A percentile compares a stretch with the other conserved stretches of the same genome.
Conservation (phyloP, 2,329 filamentous ascomycete genomes). For the Penicillium sp. region DNA sequence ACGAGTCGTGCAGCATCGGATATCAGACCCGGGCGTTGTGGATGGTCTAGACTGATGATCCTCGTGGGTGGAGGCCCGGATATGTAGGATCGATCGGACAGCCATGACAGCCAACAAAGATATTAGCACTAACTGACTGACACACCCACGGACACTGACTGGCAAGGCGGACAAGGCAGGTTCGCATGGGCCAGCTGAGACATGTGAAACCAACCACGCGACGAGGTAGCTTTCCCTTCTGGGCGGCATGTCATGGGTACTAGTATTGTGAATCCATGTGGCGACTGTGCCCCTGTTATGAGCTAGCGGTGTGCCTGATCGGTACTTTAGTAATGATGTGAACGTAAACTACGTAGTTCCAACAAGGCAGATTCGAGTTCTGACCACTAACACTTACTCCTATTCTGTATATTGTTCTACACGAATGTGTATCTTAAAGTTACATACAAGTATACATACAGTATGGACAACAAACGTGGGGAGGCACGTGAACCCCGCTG, state of each 20-base stretch:
- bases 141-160: too few species aligned
- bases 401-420: too few species aligned
- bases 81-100: slow-evolving; percentile 1
- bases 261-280: too few species aligned
- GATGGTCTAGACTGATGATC: background rate
- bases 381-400: too few species aligned
- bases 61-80: background rate
- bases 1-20: background rate
- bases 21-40: background rate
- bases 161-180: background rate
- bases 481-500: slow-evolving; percentile 9
- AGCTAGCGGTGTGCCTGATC: too few species aligned
- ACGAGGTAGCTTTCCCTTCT: slow-evolving; percentile 4
- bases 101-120: background rate
- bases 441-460: too few species aligned
- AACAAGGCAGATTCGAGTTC: too few species aligned
- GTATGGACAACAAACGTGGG: too few species aligned
- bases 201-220: slow-evolving; percentile 22
- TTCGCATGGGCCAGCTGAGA: slow-evolving; percentile 7
- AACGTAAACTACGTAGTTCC: too few species aligned
- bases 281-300: too few species aligned
- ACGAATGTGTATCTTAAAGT: too few species aligned
- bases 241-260: slow-evolving; percentile 1
- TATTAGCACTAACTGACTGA: background rate
- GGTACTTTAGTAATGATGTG: too few species aligned